phyloP scores from a whole-genome alignment of 192 early-diverging fungal genomes.

The Coemansia sp. region DNA sequence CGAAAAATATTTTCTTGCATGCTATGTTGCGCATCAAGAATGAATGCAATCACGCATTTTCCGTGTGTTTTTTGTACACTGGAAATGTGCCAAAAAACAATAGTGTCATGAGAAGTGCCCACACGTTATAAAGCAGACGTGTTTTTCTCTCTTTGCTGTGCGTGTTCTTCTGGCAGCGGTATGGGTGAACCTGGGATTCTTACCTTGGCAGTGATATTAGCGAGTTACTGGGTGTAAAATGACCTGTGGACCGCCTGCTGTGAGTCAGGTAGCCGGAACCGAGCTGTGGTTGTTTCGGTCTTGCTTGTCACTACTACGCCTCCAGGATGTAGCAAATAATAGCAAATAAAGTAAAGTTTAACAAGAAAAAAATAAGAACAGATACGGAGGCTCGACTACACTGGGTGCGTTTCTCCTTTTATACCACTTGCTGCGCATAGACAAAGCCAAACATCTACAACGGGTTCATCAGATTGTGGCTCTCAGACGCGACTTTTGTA shows the following conservation, averaged over 20 bases:
- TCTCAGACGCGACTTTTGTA: no score
- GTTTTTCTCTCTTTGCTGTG: no score
- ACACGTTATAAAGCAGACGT: no score
- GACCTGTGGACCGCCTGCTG: background rate
- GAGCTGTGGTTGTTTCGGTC: background rate
- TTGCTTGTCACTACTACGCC: background rate
- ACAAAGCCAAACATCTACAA: background rate
- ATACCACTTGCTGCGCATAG: background rate
- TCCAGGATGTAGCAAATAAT: background rate
- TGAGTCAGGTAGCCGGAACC: background rate
- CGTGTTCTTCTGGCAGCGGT: no score
- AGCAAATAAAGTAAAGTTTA: background rate
- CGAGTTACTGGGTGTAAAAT: background rate
- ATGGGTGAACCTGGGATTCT: background rate
- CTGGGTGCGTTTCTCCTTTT: background rate
- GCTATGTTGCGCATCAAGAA: no score
- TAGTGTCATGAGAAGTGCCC: no score
- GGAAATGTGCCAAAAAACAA: no score
- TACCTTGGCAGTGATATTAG: background rate
- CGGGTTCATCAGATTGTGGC: no score
- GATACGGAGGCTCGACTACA: background rate
- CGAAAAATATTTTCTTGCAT: no score
- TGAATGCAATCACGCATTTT: no score
- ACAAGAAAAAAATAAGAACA: background rate
- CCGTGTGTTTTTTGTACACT: no score